Evolutionary conservation across 2,329 filamentous ascomycete species (phyloP), one percentile per base, ranked within the genome.

Genomic region (Colletotrichum sp.): DNA sequence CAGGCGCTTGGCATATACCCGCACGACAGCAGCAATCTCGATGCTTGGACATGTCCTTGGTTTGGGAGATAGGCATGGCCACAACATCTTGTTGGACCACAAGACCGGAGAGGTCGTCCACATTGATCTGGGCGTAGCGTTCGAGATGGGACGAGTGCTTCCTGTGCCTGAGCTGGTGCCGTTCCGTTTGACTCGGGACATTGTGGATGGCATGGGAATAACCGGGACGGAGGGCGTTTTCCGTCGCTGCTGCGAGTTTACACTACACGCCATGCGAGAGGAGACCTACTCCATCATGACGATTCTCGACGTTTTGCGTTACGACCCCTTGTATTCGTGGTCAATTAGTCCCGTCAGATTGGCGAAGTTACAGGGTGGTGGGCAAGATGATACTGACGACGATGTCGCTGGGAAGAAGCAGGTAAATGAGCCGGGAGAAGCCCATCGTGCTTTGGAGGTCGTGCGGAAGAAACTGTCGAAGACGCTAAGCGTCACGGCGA

Each of bases 251-350:
- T 99, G 97, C 84, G 98, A 99, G 83, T 99, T 99, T 83, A 99
- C 96, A 0, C 91, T 99, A 36, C 96, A 98, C 77, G 96, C 98
- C 3, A 88, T 99, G 44, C 93, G 97, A n/a, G 95, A 98, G 80
- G 97, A 99, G 83, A 95, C 95, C 15, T 98, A 98, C 83, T 96
- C 94, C 60, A 99, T 99, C 86, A 99, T 98, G 96, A 99, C 97
- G 0, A 96, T 99, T 69, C 92, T 99, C 24, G 98, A 99, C 82
- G 98, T 99, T 26, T 88, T 99, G 75, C 94, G 98, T n/a, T 99
- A 98, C 85, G 97, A 99, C 88, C 98, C 97, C 2, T 87, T 99
- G 77, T 98, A 99, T 84, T 97, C 93, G 76, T 99, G 97, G 97
- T 96, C 95, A 44, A 93, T 98, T 72, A 97, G 95, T 13, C 92